These are phyloP conservation scores for Yarrowia sp. DNA, from an alignment of 805 yeast genomes.

Conservation along the genomic window DNA sequence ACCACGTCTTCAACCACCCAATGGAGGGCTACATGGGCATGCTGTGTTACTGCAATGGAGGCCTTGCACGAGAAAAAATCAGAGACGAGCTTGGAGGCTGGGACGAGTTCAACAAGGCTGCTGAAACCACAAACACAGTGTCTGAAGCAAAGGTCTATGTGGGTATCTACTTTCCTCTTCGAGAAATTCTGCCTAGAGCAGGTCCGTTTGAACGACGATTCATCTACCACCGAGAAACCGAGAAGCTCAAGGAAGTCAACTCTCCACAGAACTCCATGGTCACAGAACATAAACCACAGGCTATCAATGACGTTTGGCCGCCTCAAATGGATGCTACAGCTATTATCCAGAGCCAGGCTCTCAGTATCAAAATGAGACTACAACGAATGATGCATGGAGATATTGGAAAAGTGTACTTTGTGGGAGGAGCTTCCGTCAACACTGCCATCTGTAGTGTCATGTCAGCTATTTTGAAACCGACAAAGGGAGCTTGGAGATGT, in stretches of 20 bases:
- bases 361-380: conserved; percentile 76
- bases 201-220: conserved; percentile 47
- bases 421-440: conserved; percentile 85
- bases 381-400: conserved; percentile 64
- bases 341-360: conserved; percentile 82
- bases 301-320: conserved; percentile 22
- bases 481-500: conserved; percentile 52
- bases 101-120: conserved; percentile 35
- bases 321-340: conserved; percentile 65
- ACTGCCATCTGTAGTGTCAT: conserved; percentile 63
- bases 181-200: conserved; percentile 83
- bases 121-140: conserved; percentile 33
- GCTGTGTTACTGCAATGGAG: conserved; percentile 92
- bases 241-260: conserved; percentile 3
- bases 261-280: background rate
- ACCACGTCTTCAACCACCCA: conserved; percentile 86
- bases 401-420: conserved; percentile 60
- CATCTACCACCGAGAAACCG: conserved; percentile 27
- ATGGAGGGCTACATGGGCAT: conserved; percentile 86
- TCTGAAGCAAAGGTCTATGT: conserved; percentile 43
- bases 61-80: conserved; percentile 70
- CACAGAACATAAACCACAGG: background rate
- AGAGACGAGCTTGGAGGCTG: conserved; percentile 32
- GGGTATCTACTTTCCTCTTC: conserved; percentile 82
- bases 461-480: conserved; percentile 67